Evolutionary conservation across 805 yeast genomes (phyloP), one percentile per base, ranked within the genome.

Genomic region (Starmerella floris): DNA sequence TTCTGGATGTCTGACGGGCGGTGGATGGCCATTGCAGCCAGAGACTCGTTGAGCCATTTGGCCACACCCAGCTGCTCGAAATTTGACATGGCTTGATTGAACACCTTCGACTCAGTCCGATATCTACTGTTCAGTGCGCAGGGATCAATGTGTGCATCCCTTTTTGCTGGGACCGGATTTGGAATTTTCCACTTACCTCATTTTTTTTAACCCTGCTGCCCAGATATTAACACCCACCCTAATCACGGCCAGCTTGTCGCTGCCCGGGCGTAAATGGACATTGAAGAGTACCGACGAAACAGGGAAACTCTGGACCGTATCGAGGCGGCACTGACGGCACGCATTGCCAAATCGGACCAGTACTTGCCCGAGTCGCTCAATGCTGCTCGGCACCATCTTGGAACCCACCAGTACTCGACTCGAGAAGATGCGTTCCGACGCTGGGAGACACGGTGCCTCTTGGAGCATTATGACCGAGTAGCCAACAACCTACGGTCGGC

Each of bases 1-100:
- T 66, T 58, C 59, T 91, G 99, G 64, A 91, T 88, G 19, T 75
- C 74, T 0, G 97, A 83, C 1, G 98, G 98, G 4, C 72, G 68
- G 23, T 70, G 66, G 36, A 91, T 91, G 47, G 77, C 77, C 93
- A 91, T 84, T 6, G 93, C 75, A 0, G 63, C 60, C 4, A 91
- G 69, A 0, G 95, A 71, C 51, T 88, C 96, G 25, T 68, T 68
- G 17, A 91, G 75, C 95, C 98, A 87, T 58, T 72, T 76, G 23
- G 95, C 73, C 9, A 83, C 73, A 0, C 96, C 97, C 17, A 91
- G 55, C 9, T 67, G 64, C 39, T 67, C 65, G 55, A 83, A 83
- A 2, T 58, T 45, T 5, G 43, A 31, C 58, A 56, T 58, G 8
- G 28, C 13, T 33, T n/a, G n/a, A n/a, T n/a, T n/a, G n/a, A n/a